Conservation (phyloP, 78 protist genomes). For the slime mould (Dictyostelium discoideum) region DNA sequence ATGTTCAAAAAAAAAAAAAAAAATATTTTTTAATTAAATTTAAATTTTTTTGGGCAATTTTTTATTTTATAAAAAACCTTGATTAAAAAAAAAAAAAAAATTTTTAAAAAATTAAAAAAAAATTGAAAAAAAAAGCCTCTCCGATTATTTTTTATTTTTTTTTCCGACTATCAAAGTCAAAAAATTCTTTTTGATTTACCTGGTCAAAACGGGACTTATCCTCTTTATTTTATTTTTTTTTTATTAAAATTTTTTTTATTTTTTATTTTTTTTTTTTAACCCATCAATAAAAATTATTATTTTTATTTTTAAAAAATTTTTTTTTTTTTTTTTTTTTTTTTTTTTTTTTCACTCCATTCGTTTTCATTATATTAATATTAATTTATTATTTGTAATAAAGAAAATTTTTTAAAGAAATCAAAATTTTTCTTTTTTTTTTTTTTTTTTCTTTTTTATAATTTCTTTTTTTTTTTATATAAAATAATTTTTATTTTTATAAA, state of each 20-base stretch:
- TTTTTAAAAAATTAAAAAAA: not conserved
- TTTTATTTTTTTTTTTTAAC: not conserved
- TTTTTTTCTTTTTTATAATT: not conserved
- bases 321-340: not conserved
- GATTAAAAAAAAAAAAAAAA: not conserved
- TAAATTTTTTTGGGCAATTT: not conserved
- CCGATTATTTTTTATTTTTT: not conserved
- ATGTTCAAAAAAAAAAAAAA: not conserved
- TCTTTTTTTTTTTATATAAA: not conserved
- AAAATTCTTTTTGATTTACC: not conserved
- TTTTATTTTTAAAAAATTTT: too few species aligned
- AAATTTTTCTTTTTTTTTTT: not conserved
- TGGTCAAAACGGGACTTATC: not conserved
- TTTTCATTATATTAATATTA: not conserved
- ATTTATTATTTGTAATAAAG: too few species aligned
- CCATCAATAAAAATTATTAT: not conserved
- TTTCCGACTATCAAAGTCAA: not conserved
- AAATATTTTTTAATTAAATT: not conserved
- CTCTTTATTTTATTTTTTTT: not conserved
- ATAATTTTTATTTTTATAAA: not conserved
- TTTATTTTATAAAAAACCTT: too few species aligned
- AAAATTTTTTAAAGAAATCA: not conserved
- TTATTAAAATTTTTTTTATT: not conserved
- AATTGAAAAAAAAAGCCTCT: not conserved
- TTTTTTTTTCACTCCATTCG: not conserved